Evolutionary conservation across 2,329 filamentous ascomycete genomes (phyloP).

Genomic region (Pseudocercospora crystallina): DNA sequence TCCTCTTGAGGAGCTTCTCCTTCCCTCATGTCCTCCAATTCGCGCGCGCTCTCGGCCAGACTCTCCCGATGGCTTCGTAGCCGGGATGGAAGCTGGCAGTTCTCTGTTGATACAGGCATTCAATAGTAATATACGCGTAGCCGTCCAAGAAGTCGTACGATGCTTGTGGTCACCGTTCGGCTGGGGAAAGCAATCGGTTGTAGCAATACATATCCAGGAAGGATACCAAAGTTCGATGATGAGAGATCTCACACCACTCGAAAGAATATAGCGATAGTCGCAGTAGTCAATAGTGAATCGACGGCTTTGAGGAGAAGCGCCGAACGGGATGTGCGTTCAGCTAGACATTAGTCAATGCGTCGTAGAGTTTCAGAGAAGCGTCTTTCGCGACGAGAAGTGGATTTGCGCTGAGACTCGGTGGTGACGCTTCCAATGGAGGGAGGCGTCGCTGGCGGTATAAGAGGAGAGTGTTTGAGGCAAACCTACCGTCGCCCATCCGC

Average conservation of each 20-base stretch:
- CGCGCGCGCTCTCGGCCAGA: conserved; percentile 2
- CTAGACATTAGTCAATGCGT: conserved; percentile 5
- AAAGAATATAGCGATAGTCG: conserved; percentile 5
- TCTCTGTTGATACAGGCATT: conserved; percentile 5
- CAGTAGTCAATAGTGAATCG: conserved; percentile 1
- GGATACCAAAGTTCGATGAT: background rate
- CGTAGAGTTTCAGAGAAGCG: conserved; percentile 5
- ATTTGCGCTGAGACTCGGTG: background rate
- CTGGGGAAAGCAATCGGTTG: background rate
- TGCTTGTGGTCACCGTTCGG: background rate
- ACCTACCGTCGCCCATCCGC: background rate
- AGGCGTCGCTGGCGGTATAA: background rate
- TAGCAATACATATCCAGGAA: conserved; percentile 2
- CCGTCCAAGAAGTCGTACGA: too few relatives aligned
- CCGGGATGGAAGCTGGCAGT: conserved; percentile 2
- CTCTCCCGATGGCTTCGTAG: background rate
- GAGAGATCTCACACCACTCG: background rate
- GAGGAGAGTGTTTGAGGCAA: background rate
- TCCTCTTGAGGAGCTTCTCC: conserved; percentile 7
- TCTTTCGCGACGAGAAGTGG: conserved; percentile 6
- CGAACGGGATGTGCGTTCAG: too few relatives aligned
- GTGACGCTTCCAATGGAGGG: conserved; percentile 1
- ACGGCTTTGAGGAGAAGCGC: background rate
- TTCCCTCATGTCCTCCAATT: conserved; percentile 2
- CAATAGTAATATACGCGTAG: background rate